Evolutionary conservation across 495 filamentous ascomycete genomes (phyloP).

Genomic region (Penicillium antarcticum): DNA sequence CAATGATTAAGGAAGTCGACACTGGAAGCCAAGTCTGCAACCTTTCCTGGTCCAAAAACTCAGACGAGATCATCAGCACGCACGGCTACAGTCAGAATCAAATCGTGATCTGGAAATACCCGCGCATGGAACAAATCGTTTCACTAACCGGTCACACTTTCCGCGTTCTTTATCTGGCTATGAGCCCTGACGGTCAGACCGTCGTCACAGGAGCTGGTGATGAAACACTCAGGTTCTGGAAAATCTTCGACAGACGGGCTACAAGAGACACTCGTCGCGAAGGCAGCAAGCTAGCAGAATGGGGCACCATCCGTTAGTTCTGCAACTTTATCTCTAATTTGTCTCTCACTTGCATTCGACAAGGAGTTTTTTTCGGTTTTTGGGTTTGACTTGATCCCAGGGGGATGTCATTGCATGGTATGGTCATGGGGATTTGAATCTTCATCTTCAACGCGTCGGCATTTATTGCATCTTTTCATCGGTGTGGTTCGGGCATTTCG

Average conservation of each 20-base stretch:
- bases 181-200: slow-evolving; percentile 91
- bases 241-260: slow-evolving; percentile 74
- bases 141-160: slow-evolving; percentile 95
- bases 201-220: slow-evolving; percentile 96
- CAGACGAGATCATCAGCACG: slow-evolving; percentile 93
- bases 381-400: slow-evolving; percentile 17
- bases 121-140: slow-evolving; percentile 92
- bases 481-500: slow-evolving; percentile 21
- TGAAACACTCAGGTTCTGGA: slow-evolving; percentile 96
- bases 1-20: slow-evolving; percentile 78
- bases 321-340: slow-evolving; percentile 10
- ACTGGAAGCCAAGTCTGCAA: slow-evolving; percentile 98
- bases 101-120: slow-evolving; percentile 98
- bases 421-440: slow-evolving; percentile 13
- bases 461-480: slow-evolving; percentile 33
- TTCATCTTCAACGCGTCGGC: slow-evolving; percentile 26
- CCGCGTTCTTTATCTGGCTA: slow-evolving; percentile 90
- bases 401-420: slow-evolving; percentile 25
- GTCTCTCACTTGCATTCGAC: slow-evolving; percentile 35
- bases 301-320: slow-evolving; percentile 64
- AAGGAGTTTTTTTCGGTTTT: slow-evolving; percentile 40
- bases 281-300: slow-evolving; percentile 60
- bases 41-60: slow-evolving; percentile 91
- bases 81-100: slow-evolving; percentile 98
- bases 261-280: slow-evolving; percentile 50